Evolutionary conservation across 192 early-diverging fungal species (phyloP).

Genomic region (Backusella psychrophila): DNA sequence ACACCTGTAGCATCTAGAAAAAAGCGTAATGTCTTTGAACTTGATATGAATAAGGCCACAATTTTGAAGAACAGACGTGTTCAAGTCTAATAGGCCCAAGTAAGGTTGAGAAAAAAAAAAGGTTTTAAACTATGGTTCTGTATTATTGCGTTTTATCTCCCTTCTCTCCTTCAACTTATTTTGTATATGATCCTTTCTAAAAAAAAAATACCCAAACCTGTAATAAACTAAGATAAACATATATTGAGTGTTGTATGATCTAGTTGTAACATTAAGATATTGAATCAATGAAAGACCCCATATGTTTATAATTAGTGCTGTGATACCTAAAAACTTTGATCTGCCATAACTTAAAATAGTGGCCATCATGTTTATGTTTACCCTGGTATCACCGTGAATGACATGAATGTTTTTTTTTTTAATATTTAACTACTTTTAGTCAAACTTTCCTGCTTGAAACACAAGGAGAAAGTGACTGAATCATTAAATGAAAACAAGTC

Average conservation of each 20-base stretch:
- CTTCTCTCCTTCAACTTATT: background rate
- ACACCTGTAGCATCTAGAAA: constrained; percentile 7
- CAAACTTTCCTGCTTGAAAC: background rate
- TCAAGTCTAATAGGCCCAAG: background rate
- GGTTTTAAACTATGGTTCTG: background rate
- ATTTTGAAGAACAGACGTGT: constrained; percentile 40
- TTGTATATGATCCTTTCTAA: background rate
- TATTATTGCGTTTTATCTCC: background rate
- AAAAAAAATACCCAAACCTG: constrained; percentile 1
- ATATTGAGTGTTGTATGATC: background rate
- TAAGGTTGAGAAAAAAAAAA: background rate
- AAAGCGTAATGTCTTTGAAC: constrained; percentile 33
- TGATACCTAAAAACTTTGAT: background rate
- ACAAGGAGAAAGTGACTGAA: background rate
- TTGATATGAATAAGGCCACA: constrained; percentile 42
- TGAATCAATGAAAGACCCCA: background rate
- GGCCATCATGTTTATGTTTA: background rate
- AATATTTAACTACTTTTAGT: background rate
- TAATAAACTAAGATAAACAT: background rate
- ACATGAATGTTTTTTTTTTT: background rate
- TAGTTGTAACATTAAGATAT: background rate
- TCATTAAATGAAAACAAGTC: background rate
- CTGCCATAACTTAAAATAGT: background rate
- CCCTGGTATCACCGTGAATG: background rate
- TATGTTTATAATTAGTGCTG: background rate